phyloP scores from a whole-genome alignment of 768 basidiomycete genomes.

The Kwoniella europaea region DNA sequence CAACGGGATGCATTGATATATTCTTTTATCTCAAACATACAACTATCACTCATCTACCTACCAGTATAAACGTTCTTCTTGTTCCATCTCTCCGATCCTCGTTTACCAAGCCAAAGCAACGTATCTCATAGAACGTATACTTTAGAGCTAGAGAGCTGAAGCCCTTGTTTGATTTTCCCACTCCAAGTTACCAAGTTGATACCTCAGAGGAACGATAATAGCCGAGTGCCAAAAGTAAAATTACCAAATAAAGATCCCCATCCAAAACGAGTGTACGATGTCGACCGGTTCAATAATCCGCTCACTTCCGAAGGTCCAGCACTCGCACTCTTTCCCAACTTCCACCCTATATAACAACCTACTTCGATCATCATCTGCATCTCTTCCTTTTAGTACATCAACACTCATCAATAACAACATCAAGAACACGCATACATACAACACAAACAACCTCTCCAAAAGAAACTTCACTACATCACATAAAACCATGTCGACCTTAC shows the following conservation, averaged over 20 bases:
- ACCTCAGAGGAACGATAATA: background rate
- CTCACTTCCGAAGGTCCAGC: slow-evolving; percentile 18
- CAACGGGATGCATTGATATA: too few relatives aligned
- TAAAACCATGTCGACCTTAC: slow-evolving; percentile 20
- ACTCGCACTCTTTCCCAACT: background rate
- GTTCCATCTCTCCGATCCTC: too few relatives aligned
- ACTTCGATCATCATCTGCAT: background rate
- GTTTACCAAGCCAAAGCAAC: background rate
- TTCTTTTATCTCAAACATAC: background rate
- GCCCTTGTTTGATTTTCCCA: slow-evolving; percentile 1
- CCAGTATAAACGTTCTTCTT: background rate
- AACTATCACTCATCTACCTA: background rate
- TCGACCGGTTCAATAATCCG: slow-evolving; percentile 24
- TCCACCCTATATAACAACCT: slow-evolving; percentile 9
- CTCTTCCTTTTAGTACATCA: background rate
- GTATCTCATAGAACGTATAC: background rate
- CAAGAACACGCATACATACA: background rate
- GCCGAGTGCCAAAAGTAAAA: background rate
- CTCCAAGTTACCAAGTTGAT: slow-evolving; percentile 5
- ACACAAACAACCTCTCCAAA: slow-evolving; percentile 4
- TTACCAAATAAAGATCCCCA: background rate
- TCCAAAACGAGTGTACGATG: background rate
- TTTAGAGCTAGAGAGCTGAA: background rate
- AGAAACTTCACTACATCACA: slow-evolving; percentile 10
- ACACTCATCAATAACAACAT: slow-evolving; percentile 1